phyloP scores from a whole-genome alignment of 257 asterid genomes.

The Salvia hispanica region DNA sequence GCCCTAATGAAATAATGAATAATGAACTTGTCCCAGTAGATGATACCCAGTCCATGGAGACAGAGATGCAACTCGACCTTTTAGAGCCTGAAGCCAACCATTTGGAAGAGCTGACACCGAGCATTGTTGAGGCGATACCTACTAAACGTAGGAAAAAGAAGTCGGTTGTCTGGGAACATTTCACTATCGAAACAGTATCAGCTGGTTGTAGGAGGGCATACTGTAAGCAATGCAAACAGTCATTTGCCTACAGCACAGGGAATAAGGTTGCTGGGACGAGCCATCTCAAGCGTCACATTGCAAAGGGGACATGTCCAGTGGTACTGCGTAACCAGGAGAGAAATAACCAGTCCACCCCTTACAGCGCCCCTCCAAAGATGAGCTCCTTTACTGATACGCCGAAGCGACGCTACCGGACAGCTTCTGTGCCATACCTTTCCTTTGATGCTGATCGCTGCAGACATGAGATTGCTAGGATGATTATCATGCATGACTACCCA shows the following conservation, averaged over 20 bases:
- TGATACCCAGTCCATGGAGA: conserved; percentile 47
- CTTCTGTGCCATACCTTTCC: conserved; percentile 54
- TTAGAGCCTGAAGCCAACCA: conserved; percentile 38
- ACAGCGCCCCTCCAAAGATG: conserved; percentile 73
- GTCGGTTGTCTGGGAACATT: conserved; percentile 97
- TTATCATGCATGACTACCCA: conserved; percentile 93
- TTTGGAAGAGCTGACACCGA: conserved; percentile 37
- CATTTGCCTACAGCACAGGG: conserved; percentile 96
- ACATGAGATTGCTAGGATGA: conserved; percentile 86
- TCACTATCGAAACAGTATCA: conserved; percentile 79
- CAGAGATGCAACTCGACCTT: conserved; percentile 54
- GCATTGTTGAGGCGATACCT: conserved; percentile 9
- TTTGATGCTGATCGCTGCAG: conserved; percentile 88
- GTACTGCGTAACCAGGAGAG: conserved; percentile 69
- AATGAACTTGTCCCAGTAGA: conserved; percentile 64
- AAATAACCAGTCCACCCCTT: conserved; percentile 51
- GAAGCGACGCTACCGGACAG: conserved; percentile 66
- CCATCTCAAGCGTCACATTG: conserved; percentile 97
- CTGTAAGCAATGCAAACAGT: conserved; percentile 97
- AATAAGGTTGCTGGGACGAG: conserved; percentile 96
- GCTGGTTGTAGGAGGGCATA: conserved; percentile 82
- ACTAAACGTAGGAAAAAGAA: conserved; percentile 81
- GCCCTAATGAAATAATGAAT: conserved; percentile 35
- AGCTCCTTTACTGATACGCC: conserved; percentile 58
- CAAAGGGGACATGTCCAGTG: conserved; percentile 87